These are phyloP conservation scores for Debaryomyces nepalensis DNA, from an alignment of 1,139 yeast genomes.

Conservation along the genomic window DNA sequence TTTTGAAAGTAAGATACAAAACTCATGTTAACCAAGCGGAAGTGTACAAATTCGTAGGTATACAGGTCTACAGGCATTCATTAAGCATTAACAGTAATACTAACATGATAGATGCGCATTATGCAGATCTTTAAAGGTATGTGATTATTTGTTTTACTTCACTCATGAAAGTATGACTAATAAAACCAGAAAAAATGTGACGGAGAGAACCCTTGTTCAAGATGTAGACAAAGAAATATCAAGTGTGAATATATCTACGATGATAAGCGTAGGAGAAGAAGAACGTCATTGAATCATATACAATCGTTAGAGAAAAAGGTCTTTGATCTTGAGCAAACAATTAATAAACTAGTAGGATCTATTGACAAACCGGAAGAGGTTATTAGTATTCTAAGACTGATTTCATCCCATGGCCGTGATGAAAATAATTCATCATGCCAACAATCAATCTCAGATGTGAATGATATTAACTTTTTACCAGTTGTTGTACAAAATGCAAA, in stretches of 20 bases:
- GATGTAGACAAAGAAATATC: slow-evolving; percentile 11
- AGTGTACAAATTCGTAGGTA: slow-evolving; percentile 9
- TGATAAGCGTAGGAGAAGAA: slow-evolving; percentile 16
- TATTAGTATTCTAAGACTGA: slow-evolving; percentile 4
- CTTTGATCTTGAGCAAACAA: slow-evolving; percentile 9
- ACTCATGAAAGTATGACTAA: slow-evolving; percentile 1
- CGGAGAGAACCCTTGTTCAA: slow-evolving; percentile 15
- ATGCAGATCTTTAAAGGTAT: slow-evolving; percentile 8
- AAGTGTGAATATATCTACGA: slow-evolving; percentile 15
- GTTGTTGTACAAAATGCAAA: slow-evolving; percentile 13
- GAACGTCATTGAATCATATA: slow-evolving; percentile 12
- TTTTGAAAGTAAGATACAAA: too few species aligned
- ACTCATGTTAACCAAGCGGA: background rate
- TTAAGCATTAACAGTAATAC: background rate
- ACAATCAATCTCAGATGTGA: too few species aligned
- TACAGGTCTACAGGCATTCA: background rate
- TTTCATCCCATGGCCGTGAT: background rate
- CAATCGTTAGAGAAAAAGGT: slow-evolving; percentile 16
- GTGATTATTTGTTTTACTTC: background rate
- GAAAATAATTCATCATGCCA: background rate
- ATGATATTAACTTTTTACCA: slow-evolving; percentile 15
- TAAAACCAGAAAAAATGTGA: slow-evolving; percentile 14
- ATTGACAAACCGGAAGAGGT: slow-evolving; percentile 12
- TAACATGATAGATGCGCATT: slow-evolving; percentile 5
- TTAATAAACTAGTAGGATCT: slow-evolving; percentile 12